These are phyloP conservation scores for Monosiga brevicollis DNA, from an alignment of 78 protist species.

Conservation along the genomic window DNA sequence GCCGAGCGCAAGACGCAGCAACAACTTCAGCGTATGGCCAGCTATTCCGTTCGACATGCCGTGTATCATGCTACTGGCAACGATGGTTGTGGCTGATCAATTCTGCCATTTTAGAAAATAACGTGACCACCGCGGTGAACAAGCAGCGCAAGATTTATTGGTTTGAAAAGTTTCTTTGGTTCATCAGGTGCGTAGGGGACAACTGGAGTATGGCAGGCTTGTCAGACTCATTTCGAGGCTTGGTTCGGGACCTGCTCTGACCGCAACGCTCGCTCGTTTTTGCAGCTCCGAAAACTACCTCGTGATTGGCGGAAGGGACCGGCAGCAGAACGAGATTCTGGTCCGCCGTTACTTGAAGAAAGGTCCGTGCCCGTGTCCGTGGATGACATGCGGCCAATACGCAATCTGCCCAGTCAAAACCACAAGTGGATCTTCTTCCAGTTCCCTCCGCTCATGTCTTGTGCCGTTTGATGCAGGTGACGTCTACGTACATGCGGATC, in stretches of 20 bases:
- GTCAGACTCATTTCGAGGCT: no score
- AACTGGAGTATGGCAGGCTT: no score
- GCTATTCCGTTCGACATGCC: background rate
- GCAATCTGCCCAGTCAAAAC: background rate
- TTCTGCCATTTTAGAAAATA: background rate
- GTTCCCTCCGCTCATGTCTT: background rate
- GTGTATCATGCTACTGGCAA: background rate
- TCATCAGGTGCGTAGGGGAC: slow-evolving; percentile 60
- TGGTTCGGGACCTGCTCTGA: no score
- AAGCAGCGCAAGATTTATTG: slow-evolving; percentile 72
- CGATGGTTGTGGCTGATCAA: background rate
- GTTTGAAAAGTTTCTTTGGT: slow-evolving; percentile 97
- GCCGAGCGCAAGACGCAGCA: background rate
- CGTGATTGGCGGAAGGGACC: slow-evolving; percentile 86
- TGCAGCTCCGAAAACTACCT: slow-evolving; percentile 65
- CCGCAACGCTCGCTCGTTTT: no score
- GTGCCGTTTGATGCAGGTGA: slow-evolving; percentile 48
- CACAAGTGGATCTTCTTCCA: background rate
- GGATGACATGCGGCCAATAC: background rate
- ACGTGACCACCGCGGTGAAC: slow-evolving; percentile 18
- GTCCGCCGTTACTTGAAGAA: slow-evolving; percentile 39
- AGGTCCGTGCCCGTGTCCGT: background rate
- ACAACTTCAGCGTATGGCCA: background rate
- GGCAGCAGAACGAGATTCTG: slow-evolving; percentile 88
- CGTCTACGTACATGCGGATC: slow-evolving; percentile 88